phyloP scores from a whole-genome alignment of 208 protist species.

The Trichomonas vaginalis region DNA sequence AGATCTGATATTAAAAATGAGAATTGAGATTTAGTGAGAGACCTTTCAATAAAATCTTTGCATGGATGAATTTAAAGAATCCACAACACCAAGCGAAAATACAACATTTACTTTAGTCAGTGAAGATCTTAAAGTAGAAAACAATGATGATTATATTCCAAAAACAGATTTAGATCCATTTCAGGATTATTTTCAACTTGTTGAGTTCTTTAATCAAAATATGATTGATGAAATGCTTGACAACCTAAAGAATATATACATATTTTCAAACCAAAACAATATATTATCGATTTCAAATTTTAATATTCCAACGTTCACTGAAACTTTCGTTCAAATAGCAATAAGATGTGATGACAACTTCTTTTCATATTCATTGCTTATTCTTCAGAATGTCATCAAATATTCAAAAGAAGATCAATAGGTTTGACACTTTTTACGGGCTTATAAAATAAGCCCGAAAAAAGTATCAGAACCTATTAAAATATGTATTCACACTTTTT shows the following conservation, averaged over 20 bases:
- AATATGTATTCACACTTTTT: too few species aligned
- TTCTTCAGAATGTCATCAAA: not conserved
- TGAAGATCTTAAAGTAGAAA: too few species aligned
- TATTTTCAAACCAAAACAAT: not conserved
- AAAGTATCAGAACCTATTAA: too few species aligned
- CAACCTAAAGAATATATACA: not conserved
- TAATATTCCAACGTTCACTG: not conserved
- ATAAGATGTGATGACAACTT: not conserved
- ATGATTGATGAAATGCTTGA: not conserved
- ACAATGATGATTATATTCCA: not conserved
- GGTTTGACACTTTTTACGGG: too few species aligned
- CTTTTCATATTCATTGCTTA: not conserved
- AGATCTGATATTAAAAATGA: too few species aligned
- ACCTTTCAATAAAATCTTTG: too few species aligned
- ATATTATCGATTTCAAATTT: not conserved
- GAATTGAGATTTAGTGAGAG: too few species aligned
- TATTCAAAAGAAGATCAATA: not conserved
- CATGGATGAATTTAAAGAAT: too few species aligned
- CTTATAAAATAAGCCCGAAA: too few species aligned
- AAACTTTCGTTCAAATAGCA: not conserved
- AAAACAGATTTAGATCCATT: not conserved
- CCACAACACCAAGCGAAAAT: too few species aligned
- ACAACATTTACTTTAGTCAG: too few species aligned
- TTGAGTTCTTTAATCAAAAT: not conserved
- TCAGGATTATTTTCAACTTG: not conserved